Evolutionary conservation across 2,329 filamentous ascomycete species (phyloP).

Genomic region (Cladosporium halotolerans): DNA sequence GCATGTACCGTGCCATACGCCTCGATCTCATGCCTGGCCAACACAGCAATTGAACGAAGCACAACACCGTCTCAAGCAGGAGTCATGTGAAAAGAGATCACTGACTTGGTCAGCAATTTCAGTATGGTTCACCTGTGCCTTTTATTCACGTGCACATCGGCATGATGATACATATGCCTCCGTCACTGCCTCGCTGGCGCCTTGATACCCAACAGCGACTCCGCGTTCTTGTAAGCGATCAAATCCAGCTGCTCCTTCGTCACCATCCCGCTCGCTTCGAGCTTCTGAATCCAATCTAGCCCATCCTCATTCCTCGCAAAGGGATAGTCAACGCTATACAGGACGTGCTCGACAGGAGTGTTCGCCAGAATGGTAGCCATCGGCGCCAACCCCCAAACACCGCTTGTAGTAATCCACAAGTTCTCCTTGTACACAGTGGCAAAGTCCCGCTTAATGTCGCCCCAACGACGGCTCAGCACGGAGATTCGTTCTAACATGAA

Average conservation of each 20-base stretch:
- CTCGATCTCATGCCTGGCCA: too few species aligned
- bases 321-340: conserved; percentile 57
- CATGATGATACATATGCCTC: too few species aligned
- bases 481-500: conserved; percentile 49
- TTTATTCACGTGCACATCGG: too few species aligned
- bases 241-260: conserved; percentile 43
- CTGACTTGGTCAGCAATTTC: too few species aligned
- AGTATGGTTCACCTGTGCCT: too few species aligned
- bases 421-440: conserved; percentile 42
- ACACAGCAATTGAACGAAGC: too few species aligned
- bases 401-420: conserved; percentile 55
- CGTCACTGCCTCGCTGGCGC: conserved; percentile 8
- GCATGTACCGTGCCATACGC: too few species aligned
- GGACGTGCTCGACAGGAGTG: conserved; percentile 41
- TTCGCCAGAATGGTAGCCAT: conserved; percentile 37
- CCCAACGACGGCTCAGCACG: conserved; percentile 25
- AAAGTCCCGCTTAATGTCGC: conserved; percentile 36
- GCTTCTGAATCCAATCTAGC: conserved; percentile 43
- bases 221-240: conserved; percentile 48
- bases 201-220: conserved; percentile 38
- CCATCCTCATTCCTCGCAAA: conserved; percentile 49
- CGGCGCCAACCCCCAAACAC: conserved; percentile 49
- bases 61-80: too few species aligned
- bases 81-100: too few species aligned
- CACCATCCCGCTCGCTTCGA: conserved; percentile 47